phyloP scores from a whole-genome alignment of 176 grass and related monocot species.

The Ensete glaucum region DNA sequence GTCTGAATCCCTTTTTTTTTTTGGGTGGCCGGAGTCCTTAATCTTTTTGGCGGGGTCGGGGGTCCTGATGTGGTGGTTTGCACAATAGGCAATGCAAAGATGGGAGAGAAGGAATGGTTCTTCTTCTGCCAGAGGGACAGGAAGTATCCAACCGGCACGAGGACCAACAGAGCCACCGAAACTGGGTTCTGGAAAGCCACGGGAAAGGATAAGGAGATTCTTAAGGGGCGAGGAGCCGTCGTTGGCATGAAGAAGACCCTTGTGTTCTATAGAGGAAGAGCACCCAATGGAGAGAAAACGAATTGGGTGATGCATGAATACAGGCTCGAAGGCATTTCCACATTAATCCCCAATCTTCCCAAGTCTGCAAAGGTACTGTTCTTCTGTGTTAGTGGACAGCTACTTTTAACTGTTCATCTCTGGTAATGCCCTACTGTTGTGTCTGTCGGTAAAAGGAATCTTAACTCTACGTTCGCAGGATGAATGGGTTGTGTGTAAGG shows the following conservation, averaged over 20 bases:
- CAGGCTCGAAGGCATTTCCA: constrained; percentile 52
- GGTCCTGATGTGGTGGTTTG: neutral
- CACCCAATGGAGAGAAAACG: constrained; percentile 69
- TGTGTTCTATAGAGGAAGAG: constrained; percentile 90
- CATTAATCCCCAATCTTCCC: constrained; percentile 17
- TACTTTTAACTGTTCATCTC: neutral
- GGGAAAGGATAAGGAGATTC: constrained; percentile 95
- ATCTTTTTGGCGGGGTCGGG: neutral
- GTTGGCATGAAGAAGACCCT: constrained; percentile 99
- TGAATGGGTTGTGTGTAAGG: constrained; percentile 78
- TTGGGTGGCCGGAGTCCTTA: neutral
- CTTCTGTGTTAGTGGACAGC: too few species aligned
- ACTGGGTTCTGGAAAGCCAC: constrained; percentile 95
- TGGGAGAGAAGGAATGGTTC: constrained; percentile 93
- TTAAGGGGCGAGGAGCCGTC: constrained; percentile 36
- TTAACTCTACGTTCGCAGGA: constrained; percentile 36
- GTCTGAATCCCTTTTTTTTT: neutral
- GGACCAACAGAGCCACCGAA: constrained; percentile 80
- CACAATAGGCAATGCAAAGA: constrained; percentile 49
- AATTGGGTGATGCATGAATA: constrained; percentile 96
- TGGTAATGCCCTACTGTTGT: neutral
- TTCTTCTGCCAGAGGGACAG: constrained; percentile 93
- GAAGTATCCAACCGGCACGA: constrained; percentile 86
- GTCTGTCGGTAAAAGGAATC: constrained; percentile 1
- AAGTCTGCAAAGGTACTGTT: constrained; percentile 50